These are phyloP conservation scores for Tetrahymena borealis DNA, from an alignment of 73 alveolate species.

Conservation along the genomic window DNA sequence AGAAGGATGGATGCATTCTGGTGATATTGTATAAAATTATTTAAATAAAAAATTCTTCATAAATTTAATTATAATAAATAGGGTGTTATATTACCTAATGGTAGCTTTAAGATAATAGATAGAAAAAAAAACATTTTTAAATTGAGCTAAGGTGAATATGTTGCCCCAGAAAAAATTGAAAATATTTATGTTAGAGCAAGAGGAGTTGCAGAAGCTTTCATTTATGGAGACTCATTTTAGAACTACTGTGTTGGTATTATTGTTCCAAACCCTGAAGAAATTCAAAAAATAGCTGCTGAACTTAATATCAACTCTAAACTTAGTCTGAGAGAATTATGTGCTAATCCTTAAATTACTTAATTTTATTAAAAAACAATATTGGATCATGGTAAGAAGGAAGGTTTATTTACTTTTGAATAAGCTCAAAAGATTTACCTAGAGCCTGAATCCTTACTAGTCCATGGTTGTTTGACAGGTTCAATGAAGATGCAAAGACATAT, in stretches of 20 bases:
- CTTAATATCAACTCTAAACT: constrained; percentile 5
- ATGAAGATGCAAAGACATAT: constrained; percentile 14
- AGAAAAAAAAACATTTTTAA: constrained; percentile 96
- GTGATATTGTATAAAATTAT: no score
- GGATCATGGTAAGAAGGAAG: constrained; percentile 8
- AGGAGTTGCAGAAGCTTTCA: constrained; percentile 70
- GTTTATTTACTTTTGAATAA: background rate
- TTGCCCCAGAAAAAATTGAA: constrained; percentile 96
- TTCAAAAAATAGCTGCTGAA: constrained; percentile 42
- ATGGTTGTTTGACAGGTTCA: background rate
- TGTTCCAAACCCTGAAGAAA: constrained; percentile 62
- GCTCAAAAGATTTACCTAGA: background rate
- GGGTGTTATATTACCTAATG: constrained; percentile 67
- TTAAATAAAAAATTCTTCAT: no score
- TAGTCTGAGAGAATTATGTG: constrained; percentile 8
- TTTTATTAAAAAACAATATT: background rate
- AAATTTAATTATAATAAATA: no score
- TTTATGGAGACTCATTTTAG: constrained; percentile 88
- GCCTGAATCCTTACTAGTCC: background rate
- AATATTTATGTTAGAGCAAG: constrained; percentile 57
- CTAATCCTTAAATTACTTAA: background rate
- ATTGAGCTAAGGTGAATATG: constrained; percentile 94
- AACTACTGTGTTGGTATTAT: constrained; percentile 61
- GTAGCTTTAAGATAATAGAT: constrained; percentile 87
- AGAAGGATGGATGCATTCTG: constrained; percentile 90